Base-by-base conservation (phyloP, 225 moss, liverwort and hornwort species). In the Climacium dendroides region DNA sequence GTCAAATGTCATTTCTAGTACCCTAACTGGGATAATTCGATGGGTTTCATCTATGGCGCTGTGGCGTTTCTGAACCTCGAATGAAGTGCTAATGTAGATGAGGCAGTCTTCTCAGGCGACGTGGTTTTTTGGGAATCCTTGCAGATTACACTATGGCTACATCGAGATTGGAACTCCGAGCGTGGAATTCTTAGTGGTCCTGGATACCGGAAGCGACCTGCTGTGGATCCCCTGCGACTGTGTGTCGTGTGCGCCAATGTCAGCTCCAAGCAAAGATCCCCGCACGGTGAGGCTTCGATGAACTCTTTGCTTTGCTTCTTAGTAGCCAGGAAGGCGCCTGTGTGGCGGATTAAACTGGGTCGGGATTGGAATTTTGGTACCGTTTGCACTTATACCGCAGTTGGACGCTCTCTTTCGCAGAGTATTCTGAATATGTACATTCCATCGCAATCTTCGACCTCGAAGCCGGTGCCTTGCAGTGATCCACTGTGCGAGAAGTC, bases 211-310 rank as follows among this genome's bases (percentile, higher is more conserved):
- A 80, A 98, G 98, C 79, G 96, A 98, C 83, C 88, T 97, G 52
- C 90, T 96, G 84, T 98, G 98, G 98, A 89, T 98, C 81, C 98
- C 97, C 45, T 98, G 97, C 79, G 95, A 98, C 34, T 98, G 98
- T 74, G 90, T 90, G 71, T 94, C 94, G 29, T 98, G 98, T 90
- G 97, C 98, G 7, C 91, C 94, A 15, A 78, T 93, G 52, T 89
- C 92, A 53, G 91, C 94, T 60, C 94, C 95, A 19, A 79, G 89
- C 82, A 34, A 89, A 76, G 94, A 94, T 60, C 91, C 95, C 58
- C 90, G 89, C 54, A 89, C 96, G 60, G 96, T 96, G 88, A 93
- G 94, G 63, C 19, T 71, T 72, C 72, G 34, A 71, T n/a, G 41
- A 37, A 50, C 70, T 63, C 25, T 87, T 62, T 35, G 23, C 32